Evolutionary conservation across 768 basidiomycete genomes (phyloP), one percentile per base, ranked within the genome.

Genomic region (Suillus variegatus): DNA sequence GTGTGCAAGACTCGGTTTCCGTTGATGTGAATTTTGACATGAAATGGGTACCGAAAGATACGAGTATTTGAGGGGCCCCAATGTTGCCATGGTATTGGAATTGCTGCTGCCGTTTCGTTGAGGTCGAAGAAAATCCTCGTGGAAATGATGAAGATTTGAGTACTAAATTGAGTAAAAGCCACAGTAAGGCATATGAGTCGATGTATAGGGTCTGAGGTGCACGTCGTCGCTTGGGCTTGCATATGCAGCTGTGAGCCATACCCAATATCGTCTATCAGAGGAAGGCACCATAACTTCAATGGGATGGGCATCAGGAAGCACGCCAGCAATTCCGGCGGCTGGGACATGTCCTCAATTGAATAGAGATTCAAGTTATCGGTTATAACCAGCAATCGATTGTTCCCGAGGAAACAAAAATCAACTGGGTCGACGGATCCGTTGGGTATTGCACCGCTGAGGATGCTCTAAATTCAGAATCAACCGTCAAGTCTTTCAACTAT

Each of bases 401-500:
- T 51, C 5, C 49, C 49, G 49, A 51, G 49, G 49, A 25, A 51
- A 51, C 14, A 25, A 51, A 51, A 25, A 14, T 51, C 49, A 6
- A 14, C 2, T 7, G 6, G 7, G 3, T 4, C 8, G 10, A 13
- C 0, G n/a, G 5, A 22, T 13, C 8, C 10, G n/a, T 6, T 0
- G 46, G 2, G 5, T 22, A 47, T 4, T 13, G 2, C 12, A 3
- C 14, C 22, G 14, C 13, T 14, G 25, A 51, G 25, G 49, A 51
- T 22, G 22, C 49, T 25, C 49, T 51, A 25, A 51, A 25, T 2
- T 25, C 28, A 51, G 14, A 51, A 16, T 51, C 22, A 51, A 7
- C 22, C 25, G 22, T 25, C 6, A 51, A 7, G 13, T 51, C 25
- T 51, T n/a, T 46, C 22, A 4, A 8, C 25, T 8, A 25, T 25